Evolutionary conservation across 1,139 yeast species (phyloP).

Genomic region (Diutina neorugosa): DNA sequence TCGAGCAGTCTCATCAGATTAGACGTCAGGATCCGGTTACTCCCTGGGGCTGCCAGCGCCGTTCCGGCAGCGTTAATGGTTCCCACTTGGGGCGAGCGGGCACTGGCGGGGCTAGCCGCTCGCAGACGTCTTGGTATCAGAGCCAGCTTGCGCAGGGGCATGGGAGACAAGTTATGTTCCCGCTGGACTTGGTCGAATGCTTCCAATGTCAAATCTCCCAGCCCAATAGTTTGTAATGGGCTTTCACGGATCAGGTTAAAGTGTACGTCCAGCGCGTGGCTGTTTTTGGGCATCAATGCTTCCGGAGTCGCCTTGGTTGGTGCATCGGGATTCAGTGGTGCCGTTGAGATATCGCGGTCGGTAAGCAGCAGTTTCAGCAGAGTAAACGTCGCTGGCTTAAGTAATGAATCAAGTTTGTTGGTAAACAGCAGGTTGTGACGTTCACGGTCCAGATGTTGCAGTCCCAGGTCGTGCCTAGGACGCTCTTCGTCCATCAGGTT

Average conservation of each 20-base stretch:
- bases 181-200: conserved; percentile 26
- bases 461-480: neutral
- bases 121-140: neutral
- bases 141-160: neutral
- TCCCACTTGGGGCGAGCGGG: neutral
- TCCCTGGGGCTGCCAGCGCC: neutral
- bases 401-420: conserved; percentile 11
- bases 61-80: neutral
- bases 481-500: neutral
- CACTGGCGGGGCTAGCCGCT: neutral
- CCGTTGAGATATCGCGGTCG: neutral
- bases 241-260: conserved; percentile 50
- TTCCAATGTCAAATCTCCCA: conserved; percentile 56
- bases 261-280: conserved; percentile 17
- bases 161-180: neutral
- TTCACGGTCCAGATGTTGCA: neutral
- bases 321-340: neutral
- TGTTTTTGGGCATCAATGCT: neutral
- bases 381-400: conserved; percentile 11
- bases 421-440: conserved; percentile 7
- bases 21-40: neutral
- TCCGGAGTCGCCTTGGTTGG: neutral
- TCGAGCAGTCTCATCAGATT: neutral
- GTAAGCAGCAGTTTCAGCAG: neutral
- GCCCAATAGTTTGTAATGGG: conserved; percentile 54